A percentile compares a stretch with the other conserved stretches of the same genome.
Conservation (phyloP, 2,329 filamentous ascomycete genomes). For the Aspergillus sp. region DNA sequence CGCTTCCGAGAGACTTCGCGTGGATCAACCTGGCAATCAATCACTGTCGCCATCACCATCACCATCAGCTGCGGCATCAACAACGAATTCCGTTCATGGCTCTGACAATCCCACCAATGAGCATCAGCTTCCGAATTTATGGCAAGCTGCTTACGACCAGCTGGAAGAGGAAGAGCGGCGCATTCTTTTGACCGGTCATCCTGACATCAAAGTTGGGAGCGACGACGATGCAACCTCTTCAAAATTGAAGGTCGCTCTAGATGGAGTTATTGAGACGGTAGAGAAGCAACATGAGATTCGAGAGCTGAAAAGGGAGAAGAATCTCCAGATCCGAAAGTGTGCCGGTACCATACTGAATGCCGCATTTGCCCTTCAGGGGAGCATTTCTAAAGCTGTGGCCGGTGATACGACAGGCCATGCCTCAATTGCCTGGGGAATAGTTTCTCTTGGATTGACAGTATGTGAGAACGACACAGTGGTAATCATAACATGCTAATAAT, state of each 20-base stretch:
- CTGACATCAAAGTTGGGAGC: neutral
- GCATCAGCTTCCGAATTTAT: slow-evolving; percentile 4
- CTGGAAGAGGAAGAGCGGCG: slow-evolving; percentile 5
- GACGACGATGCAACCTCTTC: neutral
- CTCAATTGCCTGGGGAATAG: slow-evolving; percentile 11
- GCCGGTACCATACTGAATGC: slow-evolving; percentile 9
- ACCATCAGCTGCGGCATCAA: too few relatives aligned
- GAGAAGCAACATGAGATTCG: slow-evolving; percentile 7
- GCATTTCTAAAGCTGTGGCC: slow-evolving; percentile 5
- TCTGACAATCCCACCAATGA: too few relatives aligned
- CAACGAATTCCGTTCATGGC: too few relatives aligned
- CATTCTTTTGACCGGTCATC: slow-evolving; percentile 2
- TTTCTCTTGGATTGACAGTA: slow-evolving; percentile 14
- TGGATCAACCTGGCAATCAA: too few relatives aligned
- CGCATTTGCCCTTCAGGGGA: slow-evolving; percentile 10
- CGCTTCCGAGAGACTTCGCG: too few relatives aligned
- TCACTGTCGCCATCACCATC: too few relatives aligned
- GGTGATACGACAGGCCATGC: slow-evolving; percentile 11
- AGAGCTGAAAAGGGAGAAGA: slow-evolving; percentile 1
- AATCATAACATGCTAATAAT: neutral
- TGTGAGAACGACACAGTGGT: neutral
- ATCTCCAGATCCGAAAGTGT: slow-evolving; percentile 1
- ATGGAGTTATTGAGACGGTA: slow-evolving; percentile 7
- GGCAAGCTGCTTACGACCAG: slow-evolving; percentile 12
- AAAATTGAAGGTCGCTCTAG: slow-evolving; percentile 1